These are phyloP conservation scores for Leptosphaerulina australis DNA, from an alignment of 2,329 filamentous ascomycete species.

Conservation along the genomic window DNA sequence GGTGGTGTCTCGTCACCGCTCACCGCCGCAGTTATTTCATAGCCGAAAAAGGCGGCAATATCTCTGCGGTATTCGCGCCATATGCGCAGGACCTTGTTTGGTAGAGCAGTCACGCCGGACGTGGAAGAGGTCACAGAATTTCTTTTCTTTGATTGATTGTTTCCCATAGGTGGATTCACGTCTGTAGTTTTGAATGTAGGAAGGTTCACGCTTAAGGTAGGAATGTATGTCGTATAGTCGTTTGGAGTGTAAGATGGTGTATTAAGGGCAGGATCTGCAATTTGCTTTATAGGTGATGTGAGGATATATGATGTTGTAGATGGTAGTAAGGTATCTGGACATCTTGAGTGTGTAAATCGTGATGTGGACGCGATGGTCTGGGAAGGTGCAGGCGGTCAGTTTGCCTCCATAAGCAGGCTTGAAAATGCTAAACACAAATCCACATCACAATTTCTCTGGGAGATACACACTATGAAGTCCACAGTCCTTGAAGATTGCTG, in stretches of 20 bases:
- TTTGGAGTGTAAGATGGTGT: no score
- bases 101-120: not conserved
- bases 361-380: not conserved
- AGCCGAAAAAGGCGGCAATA: constrained; percentile 22
- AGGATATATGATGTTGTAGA: not conserved
- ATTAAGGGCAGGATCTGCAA: not conserved
- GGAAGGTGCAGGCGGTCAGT: constrained; percentile 1
- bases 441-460: no score
- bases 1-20: constrained; percentile 18
- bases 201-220: no score
- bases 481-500: no score
- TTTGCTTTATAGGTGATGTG: not conserved
- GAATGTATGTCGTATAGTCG: no score
- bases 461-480: no score
- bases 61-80: constrained; percentile 16
- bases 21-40: not conserved
- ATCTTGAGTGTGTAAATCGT: not conserved
- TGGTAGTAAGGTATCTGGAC: not conserved
- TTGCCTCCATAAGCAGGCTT: not conserved
- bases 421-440: not conserved
- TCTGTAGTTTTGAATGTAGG: not conserved
- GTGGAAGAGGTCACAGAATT: not conserved
- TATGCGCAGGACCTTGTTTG: not conserved
- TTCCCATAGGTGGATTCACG: not conserved
- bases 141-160: not conserved